These are phyloP conservation scores for Afroboletus lepidellus DNA, from an alignment of 1,284 basidiomycete genomes.

Conservation along the genomic window DNA sequence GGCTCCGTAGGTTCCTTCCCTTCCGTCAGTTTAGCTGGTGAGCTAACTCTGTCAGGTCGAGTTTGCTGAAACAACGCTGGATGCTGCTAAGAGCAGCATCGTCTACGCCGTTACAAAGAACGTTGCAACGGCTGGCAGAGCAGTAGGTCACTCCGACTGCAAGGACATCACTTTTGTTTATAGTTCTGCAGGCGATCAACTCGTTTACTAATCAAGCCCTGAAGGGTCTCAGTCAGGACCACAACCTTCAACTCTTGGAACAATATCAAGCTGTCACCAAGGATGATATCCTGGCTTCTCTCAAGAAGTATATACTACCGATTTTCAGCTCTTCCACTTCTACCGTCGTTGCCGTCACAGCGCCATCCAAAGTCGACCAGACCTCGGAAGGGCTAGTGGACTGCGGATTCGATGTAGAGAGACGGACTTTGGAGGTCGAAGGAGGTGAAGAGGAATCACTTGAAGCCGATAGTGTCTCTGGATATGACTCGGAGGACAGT, in stretches of 20 bases:
- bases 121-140: slow-evolving; percentile 82
- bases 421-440: slow-evolving; percentile 68
- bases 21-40: neutral
- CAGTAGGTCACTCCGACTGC: slow-evolving; percentile 52
- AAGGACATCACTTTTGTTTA: slow-evolving; percentile 1
- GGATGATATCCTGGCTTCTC: slow-evolving; percentile 68
- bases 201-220: slow-evolving; percentile 89
- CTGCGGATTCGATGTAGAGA: slow-evolving; percentile 79
- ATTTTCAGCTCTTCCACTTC: slow-evolving; percentile 82
- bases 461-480: slow-evolving; percentile 36
- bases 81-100: slow-evolving; percentile 90
- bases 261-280: slow-evolving; percentile 79
- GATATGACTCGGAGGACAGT: slow-evolving; percentile 20
- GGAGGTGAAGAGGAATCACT: slow-evolving; percentile 43
- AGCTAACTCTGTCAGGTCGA: slow-evolving; percentile 55
- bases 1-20: slow-evolving; percentile 59
- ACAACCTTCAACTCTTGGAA: slow-evolving; percentile 73
- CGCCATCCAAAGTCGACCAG: slow-evolving; percentile 77
- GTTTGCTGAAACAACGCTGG: slow-evolving; percentile 81
- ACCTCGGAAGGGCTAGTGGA: slow-evolving; percentile 64
- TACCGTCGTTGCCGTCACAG: slow-evolving; percentile 80
- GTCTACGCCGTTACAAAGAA: slow-evolving; percentile 81
- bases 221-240: slow-evolving; percentile 73
- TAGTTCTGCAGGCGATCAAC: slow-evolving; percentile 54
- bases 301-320: slow-evolving; percentile 81